Percentiles rank a stretch among this genome's conserved stretches.
phyloP scores from a whole-genome alignment of 1,284 basidiomycete genomes.

The Leucoagaricus sp. region DNA sequence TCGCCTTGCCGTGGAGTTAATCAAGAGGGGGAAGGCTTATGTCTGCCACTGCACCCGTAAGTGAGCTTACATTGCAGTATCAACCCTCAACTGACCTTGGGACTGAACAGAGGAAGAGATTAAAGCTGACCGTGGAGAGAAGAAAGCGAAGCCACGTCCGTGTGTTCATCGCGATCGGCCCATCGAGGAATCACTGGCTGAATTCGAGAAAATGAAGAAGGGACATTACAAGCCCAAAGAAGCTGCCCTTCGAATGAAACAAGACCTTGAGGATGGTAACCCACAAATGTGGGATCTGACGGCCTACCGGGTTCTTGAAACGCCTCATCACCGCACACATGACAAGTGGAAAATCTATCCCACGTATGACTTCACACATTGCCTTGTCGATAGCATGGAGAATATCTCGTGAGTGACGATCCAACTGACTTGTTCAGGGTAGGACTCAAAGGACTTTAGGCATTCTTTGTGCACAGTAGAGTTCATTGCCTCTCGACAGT shows the following conservation, averaged over 20 bases:
- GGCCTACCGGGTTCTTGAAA: conserved; percentile 91
- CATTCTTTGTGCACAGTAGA: conserved; percentile 98
- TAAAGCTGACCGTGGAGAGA: conserved; percentile 83
- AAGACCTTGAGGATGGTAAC: conserved; percentile 91
- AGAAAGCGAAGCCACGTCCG: conserved; percentile 82
- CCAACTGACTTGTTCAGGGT: background rate
- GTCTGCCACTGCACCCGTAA: conserved; percentile 94
- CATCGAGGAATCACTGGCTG: conserved; percentile 79
- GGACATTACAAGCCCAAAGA: conserved; percentile 91
- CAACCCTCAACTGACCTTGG: conserved; percentile 7
- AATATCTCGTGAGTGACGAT: conserved; percentile 90
- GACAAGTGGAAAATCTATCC: conserved; percentile 95
- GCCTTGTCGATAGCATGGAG: conserved; percentile 97
- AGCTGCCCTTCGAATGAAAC: conserved; percentile 97
- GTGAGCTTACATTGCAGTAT: conserved; percentile 29
- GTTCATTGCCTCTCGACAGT: conserved; percentile 95
- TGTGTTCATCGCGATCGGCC: conserved; percentile 88
- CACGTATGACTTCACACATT: conserved; percentile 99
- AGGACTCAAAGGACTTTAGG: conserved; percentile 39
- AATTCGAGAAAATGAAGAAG: conserved; percentile 93
- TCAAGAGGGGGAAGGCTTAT: conserved; percentile 91
- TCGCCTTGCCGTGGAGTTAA: conserved; percentile 89
- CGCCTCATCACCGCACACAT: conserved; percentile 92
- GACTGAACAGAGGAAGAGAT: conserved; percentile 80
- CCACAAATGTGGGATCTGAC: conserved; percentile 99